Evolutionary conservation across 2,329 filamentous ascomycete species (phyloP).

Genomic region (Cryphonectria radicalis): DNA sequence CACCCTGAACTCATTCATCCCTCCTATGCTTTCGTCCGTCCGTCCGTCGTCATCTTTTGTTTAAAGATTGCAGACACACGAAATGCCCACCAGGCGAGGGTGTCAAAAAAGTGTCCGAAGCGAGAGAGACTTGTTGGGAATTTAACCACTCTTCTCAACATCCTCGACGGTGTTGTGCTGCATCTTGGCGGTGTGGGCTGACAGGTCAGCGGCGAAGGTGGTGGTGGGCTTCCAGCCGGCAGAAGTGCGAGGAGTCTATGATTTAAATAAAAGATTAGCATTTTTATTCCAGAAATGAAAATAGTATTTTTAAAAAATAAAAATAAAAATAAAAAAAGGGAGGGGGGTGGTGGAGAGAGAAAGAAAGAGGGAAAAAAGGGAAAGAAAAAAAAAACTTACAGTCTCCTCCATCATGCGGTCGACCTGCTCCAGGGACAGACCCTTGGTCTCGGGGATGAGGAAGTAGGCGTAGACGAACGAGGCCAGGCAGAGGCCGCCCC

Average conservation of each 20-base stretch:
- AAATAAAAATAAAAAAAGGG: too few species aligned
- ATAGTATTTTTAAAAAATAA: too few species aligned
- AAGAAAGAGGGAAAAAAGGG: too few species aligned
- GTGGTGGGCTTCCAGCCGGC: slow-evolving; percentile 74
- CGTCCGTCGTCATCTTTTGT: too few species aligned
- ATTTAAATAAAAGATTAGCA: neutral
- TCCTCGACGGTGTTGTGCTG: slow-evolving; percentile 38
- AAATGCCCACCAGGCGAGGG: neutral
- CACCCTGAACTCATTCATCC: neutral
- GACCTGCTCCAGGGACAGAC: slow-evolving; percentile 77
- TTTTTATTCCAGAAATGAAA: neutral
- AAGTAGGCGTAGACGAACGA: slow-evolving; percentile 72
- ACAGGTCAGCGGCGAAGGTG: slow-evolving; percentile 61
- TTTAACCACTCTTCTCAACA: slow-evolving; percentile 38
- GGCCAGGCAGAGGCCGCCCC: slow-evolving; percentile 67
- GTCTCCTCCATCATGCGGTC: slow-evolving; percentile 90
- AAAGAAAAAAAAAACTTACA: neutral
- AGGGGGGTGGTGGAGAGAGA: neutral
- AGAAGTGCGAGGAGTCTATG: slow-evolving; percentile 69
- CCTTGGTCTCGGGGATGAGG: slow-evolving; percentile 76
- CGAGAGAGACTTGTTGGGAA: slow-evolving; percentile 35
- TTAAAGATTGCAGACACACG: neutral
- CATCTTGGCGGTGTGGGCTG: slow-evolving; percentile 35
- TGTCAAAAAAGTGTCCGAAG: neutral
- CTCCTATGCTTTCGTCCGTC: neutral